Base-by-base conservation (phyloP, 139 green algal genomes). In the Coelastrella sp. region DNA sequence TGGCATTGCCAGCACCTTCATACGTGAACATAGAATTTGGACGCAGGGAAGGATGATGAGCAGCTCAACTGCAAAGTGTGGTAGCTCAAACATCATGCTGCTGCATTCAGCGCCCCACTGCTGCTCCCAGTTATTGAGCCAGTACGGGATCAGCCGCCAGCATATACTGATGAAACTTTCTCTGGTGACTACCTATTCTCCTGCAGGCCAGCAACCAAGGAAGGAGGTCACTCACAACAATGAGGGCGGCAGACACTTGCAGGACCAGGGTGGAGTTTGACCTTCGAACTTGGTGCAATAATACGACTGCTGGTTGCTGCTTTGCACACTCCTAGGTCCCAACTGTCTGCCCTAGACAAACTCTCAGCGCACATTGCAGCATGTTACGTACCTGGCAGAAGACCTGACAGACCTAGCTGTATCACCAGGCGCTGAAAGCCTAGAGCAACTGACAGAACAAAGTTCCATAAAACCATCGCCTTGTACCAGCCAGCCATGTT, bases 91-190 rank as follows among this genome's bases (percentile, higher is more conserved):
- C 51, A 89, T 91, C 88, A 94, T 91, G 81, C 67, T 88, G 32
- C 64, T 89, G 73, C 88, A 91, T 80, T 94, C 91, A 2, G 87
- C 89, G 4, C 91, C 91, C 91, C 88, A 94, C 60, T 92, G 86
- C 84, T 94, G 89, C 88, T 98, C 95, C 95, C 95, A 98, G 80
- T 94, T 92, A 88, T 98, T 98, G 27, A 98, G 91, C 92, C 92
- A 97, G 89, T 96, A 98, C 34, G 95, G 95, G 5, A 98, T 92
- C 35, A 98, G 91, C 35, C 95, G 91, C 93, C 94, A 96, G 86
- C 88, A 92, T 63, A 98, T 93, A 81, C 82, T 93, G 73, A 97
- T 85, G 76, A 98, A 94, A 25, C 88, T 92, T 74, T 98, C 95
- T 0, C 91, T 87, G 0, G 93, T 94, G 6, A 97, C 93, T 6